Percentiles rank a stretch among this genome's conserved stretches.
Evolutionary conservation across 495 filamentous ascomycete species (phyloP).

Genomic region (Neurospora intermedia): DNA sequence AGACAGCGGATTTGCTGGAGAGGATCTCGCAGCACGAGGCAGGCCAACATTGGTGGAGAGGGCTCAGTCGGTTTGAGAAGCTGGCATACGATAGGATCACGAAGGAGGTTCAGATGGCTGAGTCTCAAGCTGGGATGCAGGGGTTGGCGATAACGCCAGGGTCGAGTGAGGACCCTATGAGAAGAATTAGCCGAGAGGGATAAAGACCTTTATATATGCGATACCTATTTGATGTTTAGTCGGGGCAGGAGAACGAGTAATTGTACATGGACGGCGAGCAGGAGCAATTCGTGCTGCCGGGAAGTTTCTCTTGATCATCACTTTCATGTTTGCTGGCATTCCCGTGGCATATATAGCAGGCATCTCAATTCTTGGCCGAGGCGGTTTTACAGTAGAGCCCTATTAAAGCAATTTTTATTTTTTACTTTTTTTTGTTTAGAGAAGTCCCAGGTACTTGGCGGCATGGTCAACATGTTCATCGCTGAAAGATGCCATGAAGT

Average conservation of each 20-base stretch:
- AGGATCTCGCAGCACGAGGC: constrained; percentile 78
- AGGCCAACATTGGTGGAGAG: constrained; percentile 85
- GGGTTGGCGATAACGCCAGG: constrained; percentile 9
- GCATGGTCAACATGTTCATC: constrained; percentile 86
- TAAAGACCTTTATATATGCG: neutral
- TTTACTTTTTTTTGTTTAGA: neutral
- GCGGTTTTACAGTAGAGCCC: neutral
- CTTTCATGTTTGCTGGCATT: neutral
- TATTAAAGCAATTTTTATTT: neutral
- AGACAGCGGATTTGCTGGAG: constrained; percentile 69
- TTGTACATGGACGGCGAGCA: neutral
- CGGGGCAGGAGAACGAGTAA: neutral
- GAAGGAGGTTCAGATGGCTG: constrained; percentile 45
- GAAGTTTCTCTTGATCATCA: neutral
- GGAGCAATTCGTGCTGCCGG: neutral
- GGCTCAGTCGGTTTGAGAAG: constrained; percentile 79
- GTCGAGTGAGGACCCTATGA: constrained; percentile 15
- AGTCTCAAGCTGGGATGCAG: constrained; percentile 21
- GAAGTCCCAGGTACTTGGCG: constrained; percentile 58
- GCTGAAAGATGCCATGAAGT: constrained; percentile 79
- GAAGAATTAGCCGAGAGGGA: constrained; percentile 17
- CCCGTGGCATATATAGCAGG: neutral
- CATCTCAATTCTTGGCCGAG: neutral
- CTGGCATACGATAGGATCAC: constrained; percentile 61
- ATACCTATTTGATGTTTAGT: neutral